A percentile compares a stretch with the other conserved stretches of the same genome.
These are phyloP conservation scores for Fusarium aywerte DNA, from an alignment of 2,329 filamentous ascomycete species.

Conservation along the genomic window DNA sequence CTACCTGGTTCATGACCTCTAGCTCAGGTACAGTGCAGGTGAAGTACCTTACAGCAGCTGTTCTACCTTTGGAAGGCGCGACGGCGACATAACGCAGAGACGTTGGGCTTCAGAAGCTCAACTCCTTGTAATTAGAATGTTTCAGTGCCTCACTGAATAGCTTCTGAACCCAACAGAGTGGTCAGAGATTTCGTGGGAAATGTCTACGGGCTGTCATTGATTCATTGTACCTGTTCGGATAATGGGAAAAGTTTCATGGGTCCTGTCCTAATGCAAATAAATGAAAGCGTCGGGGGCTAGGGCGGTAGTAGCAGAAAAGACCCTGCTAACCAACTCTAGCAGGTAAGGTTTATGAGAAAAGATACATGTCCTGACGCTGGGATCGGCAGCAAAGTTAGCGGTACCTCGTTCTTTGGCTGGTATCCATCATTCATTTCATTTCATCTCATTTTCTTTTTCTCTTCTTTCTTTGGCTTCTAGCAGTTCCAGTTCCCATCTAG, in stretches of 20 bases:
- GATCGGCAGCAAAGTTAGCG: constrained; percentile 2
- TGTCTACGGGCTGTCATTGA: background rate
- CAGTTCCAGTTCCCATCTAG: constrained; percentile 28
- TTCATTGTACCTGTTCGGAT: constrained; percentile 4
- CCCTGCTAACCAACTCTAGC: constrained; percentile 24
- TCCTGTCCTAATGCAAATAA: constrained; percentile 20
- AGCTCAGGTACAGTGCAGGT: constrained; percentile 23
- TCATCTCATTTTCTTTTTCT: constrained; percentile 35
- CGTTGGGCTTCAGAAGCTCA: background rate
- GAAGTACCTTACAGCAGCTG: background rate
- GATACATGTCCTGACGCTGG: constrained; percentile 13
- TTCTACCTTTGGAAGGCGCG: background rate
- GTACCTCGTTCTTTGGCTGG: constrained; percentile 26
- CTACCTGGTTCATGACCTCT: constrained; percentile 9
- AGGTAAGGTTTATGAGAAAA: constrained; percentile 13
- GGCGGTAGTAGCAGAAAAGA: constrained; percentile 18
- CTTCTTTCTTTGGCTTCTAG: constrained; percentile 34
- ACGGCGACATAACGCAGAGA: background rate
- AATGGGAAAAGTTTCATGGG: constrained; percentile 16
- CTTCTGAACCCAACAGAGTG: background rate
- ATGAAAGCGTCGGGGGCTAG: constrained; percentile 31
- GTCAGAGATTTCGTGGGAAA: background rate
- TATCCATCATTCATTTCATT: constrained; percentile 19
- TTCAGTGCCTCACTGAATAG: background rate
- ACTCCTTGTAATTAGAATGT: background rate